Evolutionary conservation across 257 asterid genomes (phyloP), one percentile per base, ranked within the genome.

Genomic region (Primulina eburnea): DNA sequence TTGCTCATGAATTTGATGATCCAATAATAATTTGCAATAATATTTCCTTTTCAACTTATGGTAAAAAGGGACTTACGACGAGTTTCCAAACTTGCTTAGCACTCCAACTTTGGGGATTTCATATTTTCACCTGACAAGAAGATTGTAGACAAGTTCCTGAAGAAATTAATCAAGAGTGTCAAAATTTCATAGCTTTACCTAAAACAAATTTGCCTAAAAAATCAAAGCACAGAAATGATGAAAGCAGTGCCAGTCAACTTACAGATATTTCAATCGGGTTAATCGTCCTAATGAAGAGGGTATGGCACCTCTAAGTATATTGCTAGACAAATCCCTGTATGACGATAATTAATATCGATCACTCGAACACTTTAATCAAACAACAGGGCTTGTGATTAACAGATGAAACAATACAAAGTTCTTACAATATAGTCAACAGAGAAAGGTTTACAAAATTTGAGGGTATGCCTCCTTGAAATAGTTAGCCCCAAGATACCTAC

Each of bases 61-160:
- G 55, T 2, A 28, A 43, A 11, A 29, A 68, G 56, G 72, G 70
- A 85, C 97, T 89, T 81, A 94, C 99, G 99, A 86, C 33, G 74
- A 77, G 76, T 69, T 78, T 33, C 92, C 86, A 29, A 94, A 94
- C 56, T 90, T 87, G 92, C 96, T 89, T 32, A 94, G 87, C 21
- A 80, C 86, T 75, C 99, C 99, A 73, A 94, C 78, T 78, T 94
- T 89, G 4, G 99, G 97, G 52, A 94, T 92, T 88, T 91, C n/a
- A n/a, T n/a, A n/a, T n/a, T n/a, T n/a, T n/a, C 96, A 59, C 99
- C 99, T 1, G 96, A 85, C 79, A 94, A 80, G 84, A 90, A 94
- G 78, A 91, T 94, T 59, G 96, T 77, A 6, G 99, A 94, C 87
- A 94, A 72, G 72, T 94, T 94, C 67, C 99, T 94, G 84, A 21